Base-by-base conservation (phyloP, 2,329 filamentous ascomycete species). In the Aspergillus quadricinctus region DNA sequence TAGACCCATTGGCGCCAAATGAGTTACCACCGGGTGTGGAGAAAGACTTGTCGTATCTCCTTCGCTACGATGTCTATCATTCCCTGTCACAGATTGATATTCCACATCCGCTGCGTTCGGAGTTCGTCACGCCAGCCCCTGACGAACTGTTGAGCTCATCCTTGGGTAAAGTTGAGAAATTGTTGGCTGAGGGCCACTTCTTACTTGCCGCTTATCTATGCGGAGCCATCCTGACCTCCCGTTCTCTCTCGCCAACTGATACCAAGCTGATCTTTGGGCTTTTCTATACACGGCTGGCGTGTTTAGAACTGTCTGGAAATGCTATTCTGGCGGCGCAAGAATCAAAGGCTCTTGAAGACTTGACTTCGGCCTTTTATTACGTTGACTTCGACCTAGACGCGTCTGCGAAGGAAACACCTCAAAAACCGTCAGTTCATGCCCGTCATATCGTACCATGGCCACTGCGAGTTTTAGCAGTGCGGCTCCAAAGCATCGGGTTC, bases 401-500 rank as follows among this genome's bases (percentile, higher is more conserved):
- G 2, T 60, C 69, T 1, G 62, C 79, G 68, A 57, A 83, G 83
- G 75, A 87, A 84, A 69, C 88, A 69, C 66, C 87, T 69, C 54
- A 85, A 82, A 61, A 83, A 81, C 69, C 86, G 79, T 68, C 87
- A 68, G 70, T 81, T 78, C 71, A 89, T 81, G 82, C 85, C 83
- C 74, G 76, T 53, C 88, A 88, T 69, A 80, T 96, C 0, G 88
- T 93, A 0, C 93, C 93, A 0, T 99, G 94, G 92, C 83, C 88
- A 45, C 80, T 99, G 52, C 85, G 94, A 6, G 82, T 97, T 2
- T 80, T 97, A 17, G 87, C 88, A 6, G 88, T 97, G 8, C 83
- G 92, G 1, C 80, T 97, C 21, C 90, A 96, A 64, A 90, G 90
- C 0, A 83, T 96, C 48, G 91, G 90, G 1, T 95, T 94, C 61